Evolutionary conservation across 2,329 filamentous ascomycete species (phyloP), one percentile per base, ranked within the genome.

Genomic region (Elsinoe fawcettii): DNA sequence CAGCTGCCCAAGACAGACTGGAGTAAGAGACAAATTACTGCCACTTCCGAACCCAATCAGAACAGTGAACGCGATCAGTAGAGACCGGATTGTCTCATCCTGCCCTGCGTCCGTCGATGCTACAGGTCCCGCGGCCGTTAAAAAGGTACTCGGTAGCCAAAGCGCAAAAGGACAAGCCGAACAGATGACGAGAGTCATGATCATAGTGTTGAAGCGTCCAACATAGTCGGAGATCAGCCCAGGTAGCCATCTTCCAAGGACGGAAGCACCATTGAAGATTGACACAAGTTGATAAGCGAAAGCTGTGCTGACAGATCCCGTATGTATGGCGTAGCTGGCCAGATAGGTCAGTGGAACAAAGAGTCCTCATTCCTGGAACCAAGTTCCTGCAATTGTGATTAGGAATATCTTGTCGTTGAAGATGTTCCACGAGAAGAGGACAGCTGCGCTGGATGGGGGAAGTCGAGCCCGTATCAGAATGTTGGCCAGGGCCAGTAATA

Each of bases 151-250:
- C 0, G 79, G 88, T 20, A 95, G 76, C 90, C 89, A 95, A 2
- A 95, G 74, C 32, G 78, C 85, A 23, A 89, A 74, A 44, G 82
- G 85, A 2, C 82, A 81, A 4, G 88, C 71, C 25, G 88, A 68
- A 63, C 80, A 83, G 27, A 82, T 65, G 1, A 80, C 69, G 9
- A 86, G 77, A 0, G 85, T 83, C 16, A 82, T 71, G 61, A 93
- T 82, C 71, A 89, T 87, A 25, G 82, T 81, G 66, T 95, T 95
- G 74, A 88, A 93, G 0, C 87, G 80, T 0, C 90, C 90, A n/a
- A 90, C 74, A 37, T 78, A 77, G 67, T 95, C 90, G 1, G 87
- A 84, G 62, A 86, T 80, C 68, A 85, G 86, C 0, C 89, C 89
- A 0, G 89, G 87, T 2, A 90, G 73, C 63, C 81, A 82, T 36